phyloP scores from a whole-genome alignment of 2,329 filamentous ascomycete genomes.

The Fusarium bactridioides region DNA sequence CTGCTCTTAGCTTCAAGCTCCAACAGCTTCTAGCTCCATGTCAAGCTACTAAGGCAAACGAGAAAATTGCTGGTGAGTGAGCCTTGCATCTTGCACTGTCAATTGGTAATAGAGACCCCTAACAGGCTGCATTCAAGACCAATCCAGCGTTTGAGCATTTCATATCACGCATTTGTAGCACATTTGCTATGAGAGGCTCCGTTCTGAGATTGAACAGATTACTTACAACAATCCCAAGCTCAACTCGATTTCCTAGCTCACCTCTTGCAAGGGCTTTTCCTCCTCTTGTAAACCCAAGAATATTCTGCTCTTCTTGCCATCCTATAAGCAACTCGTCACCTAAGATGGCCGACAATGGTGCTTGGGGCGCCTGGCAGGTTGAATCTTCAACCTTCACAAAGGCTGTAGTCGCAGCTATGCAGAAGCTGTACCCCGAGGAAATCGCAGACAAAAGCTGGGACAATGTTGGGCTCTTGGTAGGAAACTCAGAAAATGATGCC shows the following conservation, averaged over 20 bases:
- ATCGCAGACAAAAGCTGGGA: conserved; percentile 92
- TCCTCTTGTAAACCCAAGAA: background rate
- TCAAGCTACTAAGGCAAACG: background rate
- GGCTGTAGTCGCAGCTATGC: conserved; percentile 80
- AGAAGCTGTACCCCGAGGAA: conserved; percentile 85
- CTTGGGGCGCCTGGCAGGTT: conserved; percentile 53
- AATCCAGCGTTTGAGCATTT: background rate
- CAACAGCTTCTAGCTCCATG: conserved; percentile 11
- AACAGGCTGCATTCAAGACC: background rate
- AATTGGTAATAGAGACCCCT: background rate
- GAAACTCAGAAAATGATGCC: conserved; percentile 50
- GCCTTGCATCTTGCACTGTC: background rate
- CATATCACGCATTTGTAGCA: background rate
- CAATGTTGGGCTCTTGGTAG: conserved; percentile 85
- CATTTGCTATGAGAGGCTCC: conserved; percentile 27
- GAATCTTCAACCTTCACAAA: conserved; percentile 55
- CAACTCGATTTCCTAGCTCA: background rate
- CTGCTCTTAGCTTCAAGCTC: conserved; percentile 5
- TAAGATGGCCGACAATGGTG: conserved; percentile 42
- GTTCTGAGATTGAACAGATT: conserved; percentile 12
- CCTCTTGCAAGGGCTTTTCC: background rate
- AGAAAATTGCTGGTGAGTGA: conserved; percentile 3
- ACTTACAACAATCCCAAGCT: conserved; percentile 1
- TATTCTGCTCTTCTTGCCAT: conserved; percentile 33
- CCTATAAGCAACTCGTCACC: background rate